Base-by-base conservation (phyloP, 495 filamentous ascomycete genomes). In the Collariella sp. region DNA sequence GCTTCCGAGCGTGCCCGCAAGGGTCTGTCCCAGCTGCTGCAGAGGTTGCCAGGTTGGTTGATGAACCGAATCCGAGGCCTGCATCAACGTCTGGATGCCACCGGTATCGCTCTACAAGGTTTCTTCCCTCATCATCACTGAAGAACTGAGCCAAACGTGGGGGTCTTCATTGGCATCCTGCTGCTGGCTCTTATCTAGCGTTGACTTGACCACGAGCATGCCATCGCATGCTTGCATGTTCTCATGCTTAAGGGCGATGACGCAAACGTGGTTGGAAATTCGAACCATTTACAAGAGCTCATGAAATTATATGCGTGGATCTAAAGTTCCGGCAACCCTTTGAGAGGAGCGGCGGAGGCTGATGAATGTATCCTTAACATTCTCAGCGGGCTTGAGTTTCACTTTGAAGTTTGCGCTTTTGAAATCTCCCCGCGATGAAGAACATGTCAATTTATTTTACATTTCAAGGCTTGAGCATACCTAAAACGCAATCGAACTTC, bases 211-310 rank as follows among this genome's bases (percentile, higher is more conserved):
- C 12, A n/a, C 26, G 22, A 50, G 36, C 45, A 55, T 55, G 38
- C 29, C 53, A 55, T 55, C 22, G 4, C 33, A 49, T 38, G 45
- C 53, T 15, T 50, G 38, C 45, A 55, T 55, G 20, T 18, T 20
- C 38, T 50, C 53, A 55, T 55, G 11, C 16, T 4, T 15, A 2
- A 31, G 39, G 36, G n/a, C 31, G 18, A 39, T 36, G 26, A 31
- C 9, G 26, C 26, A 31, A 31, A 31, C 26, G 9, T 9, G 9
- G 26, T 31, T 31, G 9, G 9, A 31, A 31, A 9, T 5, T 9
- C 26, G 26, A 31, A 31, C 5, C 26, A 31, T 4, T 9, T 5
- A 9, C 26, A 31, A 31, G 26, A 31, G 5, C 9, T 31, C 26
- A 31, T 31, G 26, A 9, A 31, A 9, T 31, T 31, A 9, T n/a